These are phyloP conservation scores for Coelastrella sp. DNA, from an alignment of 139 green algal genomes.

Conservation along the genomic window DNA sequence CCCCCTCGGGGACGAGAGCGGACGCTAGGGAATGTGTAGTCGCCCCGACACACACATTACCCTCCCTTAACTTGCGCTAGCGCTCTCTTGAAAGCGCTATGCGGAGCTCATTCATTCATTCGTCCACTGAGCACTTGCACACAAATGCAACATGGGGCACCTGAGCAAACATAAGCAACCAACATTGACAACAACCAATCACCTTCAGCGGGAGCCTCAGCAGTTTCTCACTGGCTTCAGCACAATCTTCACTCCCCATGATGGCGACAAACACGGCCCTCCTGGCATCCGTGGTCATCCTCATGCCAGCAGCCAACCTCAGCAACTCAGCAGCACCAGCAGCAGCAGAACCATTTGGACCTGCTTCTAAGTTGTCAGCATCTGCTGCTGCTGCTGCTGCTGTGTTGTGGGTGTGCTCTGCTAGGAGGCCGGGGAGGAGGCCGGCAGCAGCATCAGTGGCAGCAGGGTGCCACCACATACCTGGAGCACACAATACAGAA, in stretches of 20 bases:
- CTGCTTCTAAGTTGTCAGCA: conserved; percentile 22
- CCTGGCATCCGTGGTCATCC: conserved; percentile 77
- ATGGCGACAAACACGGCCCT: conserved; percentile 80
- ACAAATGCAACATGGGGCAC: too few species aligned
- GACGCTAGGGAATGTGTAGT: too few species aligned
- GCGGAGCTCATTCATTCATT: too few species aligned
- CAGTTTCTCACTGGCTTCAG: conserved; percentile 85
- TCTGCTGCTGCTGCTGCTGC: conserved; percentile 24
- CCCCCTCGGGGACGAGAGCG: too few species aligned
- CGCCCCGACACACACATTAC: too few species aligned
- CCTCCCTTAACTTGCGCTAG: too few species aligned
- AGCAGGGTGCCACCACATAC: conserved; percentile 48
- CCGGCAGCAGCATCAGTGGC: conserved; percentile 40
- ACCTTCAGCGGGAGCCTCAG: conserved; percentile 84
- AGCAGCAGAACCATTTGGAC: conserved; percentile 8
- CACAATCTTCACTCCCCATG: conserved; percentile 84
- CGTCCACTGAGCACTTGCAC: too few species aligned
- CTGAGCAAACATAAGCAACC: too few species aligned
- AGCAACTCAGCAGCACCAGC: conserved; percentile 65
- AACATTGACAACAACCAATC: too few species aligned
- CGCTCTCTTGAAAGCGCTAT: too few species aligned
- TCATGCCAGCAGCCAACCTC: conserved; percentile 68
- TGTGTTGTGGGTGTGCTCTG: conserved; percentile 52
- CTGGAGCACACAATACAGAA: neutral
- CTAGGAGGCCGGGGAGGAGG: conserved; percentile 35